Conservation (phyloP, 2,329 filamentous ascomycete species). For the Teratosphaeria viscida region DNA sequence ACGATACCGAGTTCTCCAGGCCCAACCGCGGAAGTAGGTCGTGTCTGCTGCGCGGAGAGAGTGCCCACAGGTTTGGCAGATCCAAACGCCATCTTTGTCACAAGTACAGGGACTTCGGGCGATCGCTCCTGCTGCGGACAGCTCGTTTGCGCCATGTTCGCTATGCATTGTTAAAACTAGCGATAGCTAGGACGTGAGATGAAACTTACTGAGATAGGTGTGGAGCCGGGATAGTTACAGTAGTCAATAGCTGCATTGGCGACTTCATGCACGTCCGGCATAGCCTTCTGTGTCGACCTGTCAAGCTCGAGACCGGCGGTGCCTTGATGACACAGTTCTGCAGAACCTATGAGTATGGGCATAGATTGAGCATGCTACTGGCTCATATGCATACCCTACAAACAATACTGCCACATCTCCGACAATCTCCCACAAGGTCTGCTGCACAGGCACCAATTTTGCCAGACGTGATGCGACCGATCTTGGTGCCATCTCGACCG, state of each 20-base stretch:
- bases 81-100: constrained; percentile 56
- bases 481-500: constrained; percentile 18
- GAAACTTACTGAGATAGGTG: background rate
- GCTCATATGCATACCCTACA: constrained; percentile 55
- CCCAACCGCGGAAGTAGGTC: constrained; percentile 62
- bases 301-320: constrained; percentile 55
- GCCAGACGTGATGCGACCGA: constrained; percentile 43
- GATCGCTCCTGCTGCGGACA: background rate
- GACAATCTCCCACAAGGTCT: constrained; percentile 77
- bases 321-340: constrained; percentile 88
- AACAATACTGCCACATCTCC: constrained; percentile 63
- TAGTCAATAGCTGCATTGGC: constrained; percentile 48
- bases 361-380: background rate
- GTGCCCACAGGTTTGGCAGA: constrained; percentile 75
- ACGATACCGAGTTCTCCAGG: constrained; percentile 74
- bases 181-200: background rate
- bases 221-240: constrained; percentile 9
- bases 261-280: constrained; percentile 65
- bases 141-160: background rate
- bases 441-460: constrained; percentile 72
- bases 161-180: background rate
- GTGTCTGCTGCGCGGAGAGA: constrained; percentile 52
- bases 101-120: constrained; percentile 43
- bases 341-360: background rate
- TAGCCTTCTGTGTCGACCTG: constrained; percentile 68